A percentile compares a stretch with the other conserved stretches of the same genome.
These are phyloP conservation scores for Durio zibethinus DNA, from an alignment of 345 rosid species.

Conservation along the genomic window DNA sequence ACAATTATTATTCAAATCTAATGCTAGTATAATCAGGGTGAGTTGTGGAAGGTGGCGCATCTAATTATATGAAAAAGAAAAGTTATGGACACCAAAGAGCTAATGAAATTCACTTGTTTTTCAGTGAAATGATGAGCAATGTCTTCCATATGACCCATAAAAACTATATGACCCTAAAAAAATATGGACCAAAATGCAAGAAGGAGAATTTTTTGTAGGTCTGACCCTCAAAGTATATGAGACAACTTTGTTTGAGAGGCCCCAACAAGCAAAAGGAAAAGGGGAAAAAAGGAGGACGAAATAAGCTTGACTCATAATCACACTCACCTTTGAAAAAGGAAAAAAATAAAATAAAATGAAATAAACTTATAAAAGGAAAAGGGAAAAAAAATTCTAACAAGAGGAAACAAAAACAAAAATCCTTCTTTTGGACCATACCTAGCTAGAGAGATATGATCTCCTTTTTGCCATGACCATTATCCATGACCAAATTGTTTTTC, in stretches of 20 bases:
- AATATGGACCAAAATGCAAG: constrained; percentile 17
- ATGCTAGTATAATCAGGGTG: neutral
- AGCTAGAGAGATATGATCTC: neutral
- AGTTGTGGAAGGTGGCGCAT: neutral
- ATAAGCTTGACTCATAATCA: constrained; percentile 23
- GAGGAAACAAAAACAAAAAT: neutral
- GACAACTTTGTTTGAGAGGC: constrained; percentile 58
- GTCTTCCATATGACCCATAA: constrained; percentile 14
- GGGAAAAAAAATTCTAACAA: neutral
- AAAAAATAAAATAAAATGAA: neutral
- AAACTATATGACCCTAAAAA: neutral
- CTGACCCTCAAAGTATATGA: constrained; percentile 34
- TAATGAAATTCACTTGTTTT: constrained; percentile 19
- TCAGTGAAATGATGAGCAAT: constrained; percentile 13
- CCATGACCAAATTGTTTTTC: neutral
- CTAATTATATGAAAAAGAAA: neutral
- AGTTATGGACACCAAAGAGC: constrained; percentile 5
- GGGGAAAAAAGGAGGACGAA: constrained; percentile 19
- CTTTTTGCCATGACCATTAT: neutral
- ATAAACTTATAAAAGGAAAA: neutral
- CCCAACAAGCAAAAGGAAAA: constrained; percentile 44
- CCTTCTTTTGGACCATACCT: neutral
- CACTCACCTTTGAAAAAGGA: neutral
- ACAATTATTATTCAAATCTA: constrained; percentile 1
- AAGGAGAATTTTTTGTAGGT: constrained; percentile 25